Evolutionary conservation across 164 flowering plant species (phyloP).

Genomic region (Sextonia rubra): DNA sequence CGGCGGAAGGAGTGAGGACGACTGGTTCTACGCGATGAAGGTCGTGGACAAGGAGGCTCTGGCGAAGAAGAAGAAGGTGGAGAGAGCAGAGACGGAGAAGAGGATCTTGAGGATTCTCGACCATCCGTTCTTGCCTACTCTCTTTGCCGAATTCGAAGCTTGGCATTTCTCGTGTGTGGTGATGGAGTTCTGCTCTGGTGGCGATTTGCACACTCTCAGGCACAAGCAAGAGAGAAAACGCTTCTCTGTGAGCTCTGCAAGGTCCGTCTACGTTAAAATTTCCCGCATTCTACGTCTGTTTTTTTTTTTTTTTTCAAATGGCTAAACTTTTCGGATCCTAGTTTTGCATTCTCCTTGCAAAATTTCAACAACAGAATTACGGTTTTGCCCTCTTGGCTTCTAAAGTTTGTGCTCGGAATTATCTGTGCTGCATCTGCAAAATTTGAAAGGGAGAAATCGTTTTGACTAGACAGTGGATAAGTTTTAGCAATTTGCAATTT

Average conservation of each 20-base stretch:
- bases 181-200: constrained; percentile 86
- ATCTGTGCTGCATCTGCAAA: too few species aligned
- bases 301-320: too few species aligned
- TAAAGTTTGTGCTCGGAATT: too few species aligned
- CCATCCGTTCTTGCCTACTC: constrained; percentile 74
- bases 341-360: too few species aligned
- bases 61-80: constrained; percentile 52
- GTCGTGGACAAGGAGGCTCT: constrained; percentile 70
- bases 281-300: too few species aligned
- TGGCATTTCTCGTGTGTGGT: constrained; percentile 69
- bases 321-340: too few species aligned
- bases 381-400: too few species aligned
- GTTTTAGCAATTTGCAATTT: too few species aligned
- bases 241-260: constrained; percentile 60
- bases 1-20: constrained; percentile 6
- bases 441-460: too few species aligned
- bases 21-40: constrained; percentile 66
- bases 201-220: constrained; percentile 69
- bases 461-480: too few species aligned
- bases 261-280: constrained; percentile 29
- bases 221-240: constrained; percentile 58
- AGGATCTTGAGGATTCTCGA: constrained; percentile 65
- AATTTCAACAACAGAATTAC: too few species aligned
- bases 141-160: constrained; percentile 69
- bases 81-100: constrained; percentile 66